Evolutionary conservation across 2,329 filamentous ascomycete species (phyloP).

Genomic region (Epichloe baconii): DNA sequence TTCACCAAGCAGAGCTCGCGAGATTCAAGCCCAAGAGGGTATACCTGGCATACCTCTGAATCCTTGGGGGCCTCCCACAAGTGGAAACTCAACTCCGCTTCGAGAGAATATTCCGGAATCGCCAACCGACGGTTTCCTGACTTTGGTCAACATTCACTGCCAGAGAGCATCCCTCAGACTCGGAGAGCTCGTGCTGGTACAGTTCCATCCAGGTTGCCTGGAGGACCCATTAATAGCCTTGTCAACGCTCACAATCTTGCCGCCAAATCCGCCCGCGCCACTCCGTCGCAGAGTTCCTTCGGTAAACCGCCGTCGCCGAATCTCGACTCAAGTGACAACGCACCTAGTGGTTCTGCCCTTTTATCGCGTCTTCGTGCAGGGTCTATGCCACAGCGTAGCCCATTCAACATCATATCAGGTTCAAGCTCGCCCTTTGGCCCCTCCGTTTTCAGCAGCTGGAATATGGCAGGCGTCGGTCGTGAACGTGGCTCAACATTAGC

Average conservation of each 20-base stretch:
- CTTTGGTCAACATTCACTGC: slow-evolving; percentile 59
- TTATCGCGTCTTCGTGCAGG: slow-evolving; percentile 80
- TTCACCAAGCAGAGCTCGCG: slow-evolving; percentile 57
- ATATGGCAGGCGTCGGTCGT: slow-evolving; percentile 49
- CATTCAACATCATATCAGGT: slow-evolving; percentile 45
- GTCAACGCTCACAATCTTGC: slow-evolving; percentile 43
- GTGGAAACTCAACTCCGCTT: slow-evolving; percentile 88
- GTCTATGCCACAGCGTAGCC: slow-evolving; percentile 82
- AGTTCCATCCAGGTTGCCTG: slow-evolving; percentile 87
- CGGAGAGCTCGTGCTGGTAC: slow-evolving; percentile 85
- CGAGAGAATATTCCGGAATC: slow-evolving; percentile 97
- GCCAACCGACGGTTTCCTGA: slow-evolving; percentile 89
- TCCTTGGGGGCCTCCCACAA: slow-evolving; percentile 94
- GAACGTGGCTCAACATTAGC: slow-evolving; percentile 78
- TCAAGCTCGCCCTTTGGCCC: slow-evolving; percentile 65
- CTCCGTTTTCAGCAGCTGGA: slow-evolving; percentile 84
- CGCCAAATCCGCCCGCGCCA: slow-evolving; percentile 70
- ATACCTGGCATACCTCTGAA: slow-evolving; percentile 53
- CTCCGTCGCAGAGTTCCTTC: slow-evolving; percentile 79
- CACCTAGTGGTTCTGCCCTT: slow-evolving; percentile 52
- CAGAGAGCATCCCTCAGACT: slow-evolving; percentile 52
- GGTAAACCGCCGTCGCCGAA: slow-evolving; percentile 49
- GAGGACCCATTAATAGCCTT: slow-evolving; percentile 50
- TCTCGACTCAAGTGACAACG: slow-evolving; percentile 33
- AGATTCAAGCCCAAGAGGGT: slow-evolving; percentile 95